Conservation (phyloP, 2,329 filamentous ascomycete species). For the Colletotrichum navitas region DNA sequence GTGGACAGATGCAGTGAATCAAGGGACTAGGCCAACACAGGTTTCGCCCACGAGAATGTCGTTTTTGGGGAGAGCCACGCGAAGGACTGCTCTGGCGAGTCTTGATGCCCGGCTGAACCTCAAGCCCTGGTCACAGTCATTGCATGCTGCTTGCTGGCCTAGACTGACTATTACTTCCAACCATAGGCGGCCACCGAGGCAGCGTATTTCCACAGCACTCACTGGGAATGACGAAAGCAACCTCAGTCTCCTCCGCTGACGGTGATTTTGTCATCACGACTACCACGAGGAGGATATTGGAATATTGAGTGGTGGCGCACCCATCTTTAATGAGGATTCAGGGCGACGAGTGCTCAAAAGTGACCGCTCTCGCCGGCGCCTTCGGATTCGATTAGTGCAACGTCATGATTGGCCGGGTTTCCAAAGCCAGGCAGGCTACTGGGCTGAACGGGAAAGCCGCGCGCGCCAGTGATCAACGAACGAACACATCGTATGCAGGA, state of each 20-base stretch:
- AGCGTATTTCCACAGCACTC: not conserved
- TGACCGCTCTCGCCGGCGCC: not conserved
- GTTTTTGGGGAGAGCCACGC: not conserved
- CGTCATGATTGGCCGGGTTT: not conserved
- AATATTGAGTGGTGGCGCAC: not conserved
- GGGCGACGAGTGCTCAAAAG: not conserved
- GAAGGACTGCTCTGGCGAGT: not conserved
- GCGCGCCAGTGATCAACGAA: not conserved
- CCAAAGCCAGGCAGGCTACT: not conserved
- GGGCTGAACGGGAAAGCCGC: slow-evolving; percentile 7
- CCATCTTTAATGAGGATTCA: not conserved
- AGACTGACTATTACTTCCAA: not conserved
- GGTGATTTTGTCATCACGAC: not conserved
- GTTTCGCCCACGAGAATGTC: not conserved
- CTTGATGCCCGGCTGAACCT: not conserved
- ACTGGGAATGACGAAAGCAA: not conserved
- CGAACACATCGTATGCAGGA: not conserved
- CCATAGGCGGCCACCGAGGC: not conserved
- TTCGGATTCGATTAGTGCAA: not conserved
- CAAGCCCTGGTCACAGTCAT: not conserved
- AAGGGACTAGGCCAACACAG: not conserved
- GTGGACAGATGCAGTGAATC: slow-evolving; percentile 19
- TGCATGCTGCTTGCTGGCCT: not conserved
- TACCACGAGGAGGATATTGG: not conserved
- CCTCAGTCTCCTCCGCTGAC: not conserved